Evolutionary conservation across 1,139 yeast species (phyloP).

Genomic region (Pneumocystis jirovecii): DNA sequence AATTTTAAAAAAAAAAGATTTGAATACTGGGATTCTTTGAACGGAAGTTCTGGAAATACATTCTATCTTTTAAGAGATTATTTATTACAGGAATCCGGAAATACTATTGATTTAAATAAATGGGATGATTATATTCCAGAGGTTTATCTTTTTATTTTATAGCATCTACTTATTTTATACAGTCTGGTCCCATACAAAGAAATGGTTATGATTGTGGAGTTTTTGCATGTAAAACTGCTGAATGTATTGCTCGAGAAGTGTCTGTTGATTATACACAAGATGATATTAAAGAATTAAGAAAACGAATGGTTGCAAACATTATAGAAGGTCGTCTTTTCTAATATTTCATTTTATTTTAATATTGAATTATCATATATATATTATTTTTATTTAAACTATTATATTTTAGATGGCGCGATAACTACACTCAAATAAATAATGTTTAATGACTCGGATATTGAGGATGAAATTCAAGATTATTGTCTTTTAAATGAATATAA

Average conservation of each 20-base stretch:
- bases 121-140: slow-evolving; percentile 16
- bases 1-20: slow-evolving; percentile 47
- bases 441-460: neutral
- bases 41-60: slow-evolving; percentile 42
- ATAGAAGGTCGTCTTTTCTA: slow-evolving; percentile 12
- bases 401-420: neutral
- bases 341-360: neutral
- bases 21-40: slow-evolving; percentile 64
- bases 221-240: slow-evolving; percentile 68
- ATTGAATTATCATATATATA: neutral
- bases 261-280: slow-evolving; percentile 43
- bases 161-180: slow-evolving; percentile 22
- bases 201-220: slow-evolving; percentile 96
- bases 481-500: neutral
- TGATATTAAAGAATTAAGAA: slow-evolving; percentile 57
- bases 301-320: slow-evolving; percentile 50
- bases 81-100: slow-evolving; percentile 37
- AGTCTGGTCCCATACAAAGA: slow-evolving; percentile 58
- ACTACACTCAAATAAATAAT: neutral
- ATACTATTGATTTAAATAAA: slow-evolving; percentile 19
- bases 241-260: slow-evolving; percentile 37
- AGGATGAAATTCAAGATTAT: neutral
- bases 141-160: slow-evolving; percentile 14
- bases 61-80: slow-evolving; percentile 43
- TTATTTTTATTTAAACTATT: neutral